Percentiles rank a stretch among this genome's conserved stretches.
These are phyloP conservation scores for Xylariales sp. DNA, from an alignment of 2,329 filamentous ascomycete species.

Conservation along the genomic window DNA sequence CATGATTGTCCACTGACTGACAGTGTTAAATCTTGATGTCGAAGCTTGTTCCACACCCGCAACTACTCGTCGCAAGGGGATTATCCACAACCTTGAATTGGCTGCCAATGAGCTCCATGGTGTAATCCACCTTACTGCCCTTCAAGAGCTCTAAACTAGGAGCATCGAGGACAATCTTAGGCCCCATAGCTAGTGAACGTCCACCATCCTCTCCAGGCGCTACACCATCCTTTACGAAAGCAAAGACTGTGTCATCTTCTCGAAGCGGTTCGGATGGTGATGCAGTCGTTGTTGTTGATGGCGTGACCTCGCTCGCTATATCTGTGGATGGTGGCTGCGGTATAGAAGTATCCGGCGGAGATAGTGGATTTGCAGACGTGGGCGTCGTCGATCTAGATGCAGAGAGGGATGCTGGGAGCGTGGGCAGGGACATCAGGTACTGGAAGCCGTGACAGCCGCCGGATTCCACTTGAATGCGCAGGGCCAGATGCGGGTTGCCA, in stretches of 20 bases:
- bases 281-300: slow-evolving; percentile 24
- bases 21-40: slow-evolving; percentile 70
- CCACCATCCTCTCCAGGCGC: slow-evolving; percentile 18
- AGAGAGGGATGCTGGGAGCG: slow-evolving; percentile 38
- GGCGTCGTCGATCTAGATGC: slow-evolving; percentile 10
- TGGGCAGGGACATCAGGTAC: slow-evolving; percentile 85
- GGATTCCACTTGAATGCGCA: slow-evolving; percentile 89
- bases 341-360: slow-evolving; percentile 22
- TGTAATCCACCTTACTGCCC: slow-evolving; percentile 94
- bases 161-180: slow-evolving; percentile 87
- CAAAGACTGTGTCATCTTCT: slow-evolving; percentile 86
- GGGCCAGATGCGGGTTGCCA: slow-evolving; percentile 70
- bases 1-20: too few relatives aligned
- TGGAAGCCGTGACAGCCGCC: slow-evolving; percentile 98
- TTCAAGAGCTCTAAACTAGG: slow-evolving; percentile 83
- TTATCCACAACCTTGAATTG: slow-evolving; percentile 98
- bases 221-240: slow-evolving; percentile 53
- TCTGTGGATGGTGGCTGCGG: slow-evolving; percentile 26
- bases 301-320: slow-evolving; percentile 15
- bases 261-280: slow-evolving; percentile 22
- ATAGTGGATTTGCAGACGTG: slow-evolving; percentile 13
- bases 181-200: slow-evolving; percentile 27
- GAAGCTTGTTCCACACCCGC: slow-evolving; percentile 96
- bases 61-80: slow-evolving; percentile 85
- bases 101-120: slow-evolving; percentile 76